Evolutionary conservation across 768 basidiomycete genomes (phyloP).

Genomic region (Hygrophoropsis aurantiaca): DNA sequence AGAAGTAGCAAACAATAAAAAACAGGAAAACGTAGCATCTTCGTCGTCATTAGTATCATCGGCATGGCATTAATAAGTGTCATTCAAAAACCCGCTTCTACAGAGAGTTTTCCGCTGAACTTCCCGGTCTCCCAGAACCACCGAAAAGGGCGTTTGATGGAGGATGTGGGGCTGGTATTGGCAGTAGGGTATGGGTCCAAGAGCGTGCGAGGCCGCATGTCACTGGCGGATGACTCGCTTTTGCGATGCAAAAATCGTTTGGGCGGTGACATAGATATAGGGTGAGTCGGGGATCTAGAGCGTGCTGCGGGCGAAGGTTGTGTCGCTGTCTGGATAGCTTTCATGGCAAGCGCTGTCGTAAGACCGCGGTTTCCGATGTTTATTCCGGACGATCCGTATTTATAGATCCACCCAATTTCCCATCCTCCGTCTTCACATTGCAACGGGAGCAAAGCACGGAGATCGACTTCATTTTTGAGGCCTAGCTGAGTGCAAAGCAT

Average conservation of each 20-base stretch:
- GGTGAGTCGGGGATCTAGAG: background rate
- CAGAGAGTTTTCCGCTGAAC: background rate
- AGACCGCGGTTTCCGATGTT: conserved; percentile 55
- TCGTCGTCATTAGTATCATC: too few species aligned
- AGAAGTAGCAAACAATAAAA: too few species aligned
- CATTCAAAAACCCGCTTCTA: background rate
- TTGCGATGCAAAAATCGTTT: background rate
- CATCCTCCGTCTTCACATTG: conserved; percentile 59
- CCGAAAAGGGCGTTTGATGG: background rate
- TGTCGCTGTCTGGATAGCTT: conserved; percentile 39
- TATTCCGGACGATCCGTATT: conserved; percentile 47
- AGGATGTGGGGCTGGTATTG: background rate
- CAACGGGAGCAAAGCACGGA: conserved; percentile 42
- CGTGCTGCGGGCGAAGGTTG: background rate
- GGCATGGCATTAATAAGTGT: too few species aligned
- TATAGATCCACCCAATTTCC: conserved; percentile 57
- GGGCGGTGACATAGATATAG: background rate
- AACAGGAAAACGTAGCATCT: too few species aligned
- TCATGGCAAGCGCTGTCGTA: conserved; percentile 53
- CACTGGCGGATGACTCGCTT: background rate
- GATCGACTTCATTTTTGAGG: conserved; percentile 42
- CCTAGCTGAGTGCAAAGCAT: conserved; percentile 43
- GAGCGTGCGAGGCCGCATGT: background rate
- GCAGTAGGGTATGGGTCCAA: background rate
- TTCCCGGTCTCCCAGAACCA: background rate